Conservation (phyloP, 2,329 filamentous ascomycete species). For the Epichloe brachyelytri region DNA sequence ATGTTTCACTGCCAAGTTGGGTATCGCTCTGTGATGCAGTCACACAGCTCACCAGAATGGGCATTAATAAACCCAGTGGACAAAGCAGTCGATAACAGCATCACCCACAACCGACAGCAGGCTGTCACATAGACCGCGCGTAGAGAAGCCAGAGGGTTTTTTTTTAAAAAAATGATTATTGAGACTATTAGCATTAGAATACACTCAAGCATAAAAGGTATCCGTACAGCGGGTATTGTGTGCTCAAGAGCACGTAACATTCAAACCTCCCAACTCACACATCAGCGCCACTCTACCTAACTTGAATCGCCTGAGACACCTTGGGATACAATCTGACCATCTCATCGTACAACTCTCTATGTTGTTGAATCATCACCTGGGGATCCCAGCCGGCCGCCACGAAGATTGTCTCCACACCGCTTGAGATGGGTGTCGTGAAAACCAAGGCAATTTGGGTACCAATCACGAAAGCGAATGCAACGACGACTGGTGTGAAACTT, state of each 20-base stretch:
- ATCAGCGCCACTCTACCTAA: constrained; percentile 3
- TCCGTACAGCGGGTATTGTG: not conserved
- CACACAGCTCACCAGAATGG: too few species aligned
- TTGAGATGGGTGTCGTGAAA: constrained; percentile 77
- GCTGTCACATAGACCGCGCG: too few species aligned
- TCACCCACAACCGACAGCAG: too few species aligned
- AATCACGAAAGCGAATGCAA: constrained; percentile 80
- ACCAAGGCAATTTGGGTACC: constrained; percentile 82
- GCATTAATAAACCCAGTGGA: too few species aligned
- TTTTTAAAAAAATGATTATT: not conserved
- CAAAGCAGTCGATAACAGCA: too few species aligned
- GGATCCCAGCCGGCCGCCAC: constrained; percentile 61
- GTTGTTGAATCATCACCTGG: constrained; percentile 68
- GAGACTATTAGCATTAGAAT: not conserved
- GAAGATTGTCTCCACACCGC: constrained; percentile 86
- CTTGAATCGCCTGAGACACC: constrained; percentile 60
- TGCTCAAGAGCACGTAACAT: not conserved
- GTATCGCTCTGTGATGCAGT: too few species aligned
- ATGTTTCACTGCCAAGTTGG: too few species aligned
- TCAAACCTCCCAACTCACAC: not conserved
- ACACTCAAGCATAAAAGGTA: not conserved
- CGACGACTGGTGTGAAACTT: constrained; percentile 60
- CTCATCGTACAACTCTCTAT: constrained; percentile 66
- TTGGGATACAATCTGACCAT: constrained; percentile 76
- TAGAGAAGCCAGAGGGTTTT: too few species aligned